Base-by-base conservation (phyloP, 768 basidiomycete genomes). In the Russula earlei region DNA sequence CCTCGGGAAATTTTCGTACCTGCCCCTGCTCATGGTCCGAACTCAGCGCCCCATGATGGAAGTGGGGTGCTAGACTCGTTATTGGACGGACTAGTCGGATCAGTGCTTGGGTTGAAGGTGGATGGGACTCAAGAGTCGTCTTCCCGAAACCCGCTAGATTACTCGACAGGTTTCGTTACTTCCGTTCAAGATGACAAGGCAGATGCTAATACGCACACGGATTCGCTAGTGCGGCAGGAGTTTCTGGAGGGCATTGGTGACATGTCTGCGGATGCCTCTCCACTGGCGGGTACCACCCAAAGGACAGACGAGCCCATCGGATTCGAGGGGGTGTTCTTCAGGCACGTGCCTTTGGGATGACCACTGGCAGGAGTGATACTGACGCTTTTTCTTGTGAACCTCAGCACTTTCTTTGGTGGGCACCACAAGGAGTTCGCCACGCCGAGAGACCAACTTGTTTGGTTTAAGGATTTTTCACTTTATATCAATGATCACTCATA, bases 361-460 rank as follows among this genome's bases (percentile, higher is more conserved):
- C 1, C 5, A 20, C 8, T n/a, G 9, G 15, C 4, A 2, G 34
- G 29, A 17, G 4, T 12, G 29, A 14, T 8, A 7, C 22, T 17
- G 31, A 46, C 44, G 9, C 20, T 6, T 42, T n/a, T 66, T 47
- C 29, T 15, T 44, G n/a, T 25, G 25, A 24, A 24, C 0, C 22
- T 43, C 14, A 85, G 84, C 60, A 84, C 85, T 7, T 87, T 87
- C 69, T 90, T 90, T 62, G 88, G 87, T 11, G 88, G 87, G 0
- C 86, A 89, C 59, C 81, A 80, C 5, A 62, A 70, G 5, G 63
- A 75, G 41, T 90, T 80, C 64, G 85, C 84, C 15, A 83, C 85
- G 17, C 87, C 88, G 3, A 77, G 69, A 60, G 82, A 88, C 66
- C 89, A 90, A 66, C 82, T 82, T 61, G 74, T 77, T 1, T 89